Conservation (phyloP, 2,329 filamentous ascomycete species). For the Cladophialophora chaetospira region DNA sequence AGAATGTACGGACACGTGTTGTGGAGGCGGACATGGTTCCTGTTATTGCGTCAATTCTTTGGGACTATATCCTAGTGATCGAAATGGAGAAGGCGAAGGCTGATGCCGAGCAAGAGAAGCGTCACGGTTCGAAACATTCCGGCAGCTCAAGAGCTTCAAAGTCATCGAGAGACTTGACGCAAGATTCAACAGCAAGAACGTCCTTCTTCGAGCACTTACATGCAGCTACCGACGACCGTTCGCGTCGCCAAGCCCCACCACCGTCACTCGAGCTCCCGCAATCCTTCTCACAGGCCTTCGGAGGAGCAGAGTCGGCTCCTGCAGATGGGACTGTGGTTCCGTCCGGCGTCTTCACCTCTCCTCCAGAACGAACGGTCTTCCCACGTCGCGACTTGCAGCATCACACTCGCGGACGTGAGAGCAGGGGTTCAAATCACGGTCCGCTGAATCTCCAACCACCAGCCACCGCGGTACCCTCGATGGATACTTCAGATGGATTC, state of each 20-base stretch:
- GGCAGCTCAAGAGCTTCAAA: constrained; percentile 39
- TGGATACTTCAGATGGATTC: constrained; percentile 72
- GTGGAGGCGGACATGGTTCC: constrained; percentile 99
- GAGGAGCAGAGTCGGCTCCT: constrained; percentile 48
- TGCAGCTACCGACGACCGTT: constrained; percentile 58
- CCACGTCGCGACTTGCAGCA: constrained; percentile 50
- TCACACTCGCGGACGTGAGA: constrained; percentile 50
- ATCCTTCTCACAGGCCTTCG: constrained; percentile 51
- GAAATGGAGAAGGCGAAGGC: constrained; percentile 87
- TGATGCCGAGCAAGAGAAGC: constrained; percentile 68
- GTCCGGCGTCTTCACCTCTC: constrained; percentile 67
- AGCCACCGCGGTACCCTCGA: constrained; percentile 65
- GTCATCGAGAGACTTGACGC: constrained; percentile 32
- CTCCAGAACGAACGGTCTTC: constrained; percentile 70
- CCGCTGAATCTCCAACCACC: constrained; percentile 66
- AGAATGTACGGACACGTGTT: constrained; percentile 88
- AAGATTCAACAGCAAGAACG: constrained; percentile 38
- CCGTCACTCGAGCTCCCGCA: constrained; percentile 78
- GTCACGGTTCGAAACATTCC: constrained; percentile 37
- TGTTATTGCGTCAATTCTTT: constrained; percentile 95
- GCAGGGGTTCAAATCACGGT: constrained; percentile 50
- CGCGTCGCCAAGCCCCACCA: constrained; percentile 77
- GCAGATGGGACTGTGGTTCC: constrained; percentile 65
- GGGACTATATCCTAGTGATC: constrained; percentile 97
- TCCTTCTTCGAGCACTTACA: constrained; percentile 54